These are phyloP conservation scores for Dictyostelium brefeldianum DNA, from an alignment of 78 protist species.

Conservation along the genomic window DNA sequence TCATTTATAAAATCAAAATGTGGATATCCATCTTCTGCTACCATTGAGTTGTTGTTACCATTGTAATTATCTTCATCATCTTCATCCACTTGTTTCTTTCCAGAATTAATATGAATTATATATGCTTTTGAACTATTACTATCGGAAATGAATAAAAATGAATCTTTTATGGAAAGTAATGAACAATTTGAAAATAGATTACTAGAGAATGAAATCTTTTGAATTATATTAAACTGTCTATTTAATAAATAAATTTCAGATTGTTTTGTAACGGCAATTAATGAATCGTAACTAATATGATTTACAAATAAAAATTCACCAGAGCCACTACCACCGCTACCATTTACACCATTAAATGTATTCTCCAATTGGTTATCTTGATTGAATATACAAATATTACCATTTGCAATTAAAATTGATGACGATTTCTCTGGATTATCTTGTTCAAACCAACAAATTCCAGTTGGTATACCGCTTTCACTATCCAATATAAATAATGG, in stretches of 20 bases:
- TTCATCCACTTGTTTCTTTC: neutral
- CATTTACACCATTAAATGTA: neutral
- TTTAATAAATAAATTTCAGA: conserved; percentile 1
- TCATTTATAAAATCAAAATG: conserved; percentile 54
- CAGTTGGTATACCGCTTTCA: neutral
- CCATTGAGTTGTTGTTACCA: neutral
- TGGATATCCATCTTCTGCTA: neutral
- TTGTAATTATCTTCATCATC: neutral
- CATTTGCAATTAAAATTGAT: neutral
- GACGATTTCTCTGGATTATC: neutral
- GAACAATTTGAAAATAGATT: neutral
- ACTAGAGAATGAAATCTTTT: neutral
- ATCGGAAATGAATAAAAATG: conserved; percentile 19
- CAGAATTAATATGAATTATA: conserved; percentile 6
- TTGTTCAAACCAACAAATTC: neutral
- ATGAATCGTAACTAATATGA: neutral
- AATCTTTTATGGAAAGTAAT: neutral
- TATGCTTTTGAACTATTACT: conserved; percentile 22
- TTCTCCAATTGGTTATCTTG: neutral
- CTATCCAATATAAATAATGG: neutral
- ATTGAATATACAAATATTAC: neutral
- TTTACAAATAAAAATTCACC: neutral
- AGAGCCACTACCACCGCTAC: neutral
- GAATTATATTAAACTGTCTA: neutral
- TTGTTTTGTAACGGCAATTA: conserved; percentile 3